Conservation (phyloP, 73 alveolate species). For the Blepharisma japonicum region DNA sequence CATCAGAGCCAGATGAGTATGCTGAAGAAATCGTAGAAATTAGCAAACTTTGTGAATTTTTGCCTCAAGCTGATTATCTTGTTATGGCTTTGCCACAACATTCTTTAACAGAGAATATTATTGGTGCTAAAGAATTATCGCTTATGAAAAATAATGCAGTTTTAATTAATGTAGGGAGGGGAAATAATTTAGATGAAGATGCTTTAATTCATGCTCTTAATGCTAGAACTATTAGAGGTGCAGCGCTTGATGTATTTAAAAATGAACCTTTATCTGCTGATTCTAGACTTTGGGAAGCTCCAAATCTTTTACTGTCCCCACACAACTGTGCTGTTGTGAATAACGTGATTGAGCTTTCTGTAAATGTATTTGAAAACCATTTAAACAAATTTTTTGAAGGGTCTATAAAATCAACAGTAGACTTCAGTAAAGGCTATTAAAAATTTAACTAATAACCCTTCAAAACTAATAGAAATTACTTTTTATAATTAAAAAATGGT, state of each 20-base stretch:
- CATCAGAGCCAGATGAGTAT: not conserved
- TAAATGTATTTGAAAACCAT: too few species aligned
- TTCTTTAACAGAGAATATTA: not conserved
- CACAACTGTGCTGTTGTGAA: not conserved
- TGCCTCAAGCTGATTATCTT: not conserved
- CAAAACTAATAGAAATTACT: too few species aligned
- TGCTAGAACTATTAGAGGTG: not conserved
- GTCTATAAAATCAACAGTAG: too few species aligned
- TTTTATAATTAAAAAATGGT: too few species aligned
- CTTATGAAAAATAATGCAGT: not conserved
- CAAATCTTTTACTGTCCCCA: not conserved
- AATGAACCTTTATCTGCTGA: conserved; percentile 6
- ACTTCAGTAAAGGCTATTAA: too few species aligned
- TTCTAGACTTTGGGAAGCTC: not conserved
- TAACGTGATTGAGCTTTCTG: too few species aligned
- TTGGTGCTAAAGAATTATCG: not conserved
- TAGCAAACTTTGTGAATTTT: not conserved
- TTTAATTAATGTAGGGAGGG: not conserved
- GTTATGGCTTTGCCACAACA: not conserved
- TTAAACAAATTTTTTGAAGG: too few species aligned
- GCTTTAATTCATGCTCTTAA: not conserved
- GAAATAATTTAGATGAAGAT: not conserved
- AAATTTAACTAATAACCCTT: too few species aligned
- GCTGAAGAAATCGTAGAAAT: conserved; percentile 1
- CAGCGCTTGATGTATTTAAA: conserved; percentile 10